These are phyloP conservation scores for Chaetomiaceae sp. DNA, from an alignment of 2,329 filamentous ascomycete genomes.

Conservation along the genomic window DNA sequence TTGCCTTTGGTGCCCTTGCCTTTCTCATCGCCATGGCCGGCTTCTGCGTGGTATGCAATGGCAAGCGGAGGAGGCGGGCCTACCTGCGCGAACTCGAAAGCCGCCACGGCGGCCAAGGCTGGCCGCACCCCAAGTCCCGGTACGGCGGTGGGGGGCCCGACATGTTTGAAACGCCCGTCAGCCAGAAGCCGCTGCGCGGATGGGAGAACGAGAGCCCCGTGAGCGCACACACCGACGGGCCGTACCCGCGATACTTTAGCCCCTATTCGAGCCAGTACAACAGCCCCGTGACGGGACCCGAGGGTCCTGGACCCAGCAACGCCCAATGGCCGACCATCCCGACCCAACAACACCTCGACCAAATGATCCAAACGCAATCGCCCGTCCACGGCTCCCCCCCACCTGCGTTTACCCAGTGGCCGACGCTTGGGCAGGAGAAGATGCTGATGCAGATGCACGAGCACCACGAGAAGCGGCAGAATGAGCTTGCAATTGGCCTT, in stretches of 20 bases:
- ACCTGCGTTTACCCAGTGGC: constrained; percentile 21
- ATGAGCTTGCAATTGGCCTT: constrained; percentile 38
- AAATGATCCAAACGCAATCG: constrained; percentile 17
- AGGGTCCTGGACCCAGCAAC: constrained; percentile 29
- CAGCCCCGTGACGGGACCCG: constrained; percentile 46
- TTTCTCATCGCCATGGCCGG: constrained; percentile 46
- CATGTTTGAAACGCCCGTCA: constrained; percentile 50
- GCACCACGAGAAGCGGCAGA: constrained; percentile 24
- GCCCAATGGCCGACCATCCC: constrained; percentile 22
- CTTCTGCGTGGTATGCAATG: constrained; percentile 52
- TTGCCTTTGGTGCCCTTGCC: constrained; percentile 49
- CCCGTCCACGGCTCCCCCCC: constrained; percentile 2
- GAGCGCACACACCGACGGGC: constrained; percentile 36
- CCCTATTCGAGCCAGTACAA: constrained; percentile 58
- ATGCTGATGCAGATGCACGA: constrained; percentile 31
- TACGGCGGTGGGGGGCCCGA: constrained; percentile 32
- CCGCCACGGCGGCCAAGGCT: constrained; percentile 37
- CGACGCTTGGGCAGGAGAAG: constrained; percentile 25
- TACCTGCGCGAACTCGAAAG: constrained; percentile 47
- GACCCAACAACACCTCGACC: constrained; percentile 28
- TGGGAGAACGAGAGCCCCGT: constrained; percentile 50
- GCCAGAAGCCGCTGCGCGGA: constrained; percentile 47
- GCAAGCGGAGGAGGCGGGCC: constrained; percentile 50
- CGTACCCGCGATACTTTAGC: constrained; percentile 48
- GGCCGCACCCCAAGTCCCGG: constrained; percentile 37